Conservation (phyloP, 306 rosid genomes). For the Luffa acutangula region DNA sequence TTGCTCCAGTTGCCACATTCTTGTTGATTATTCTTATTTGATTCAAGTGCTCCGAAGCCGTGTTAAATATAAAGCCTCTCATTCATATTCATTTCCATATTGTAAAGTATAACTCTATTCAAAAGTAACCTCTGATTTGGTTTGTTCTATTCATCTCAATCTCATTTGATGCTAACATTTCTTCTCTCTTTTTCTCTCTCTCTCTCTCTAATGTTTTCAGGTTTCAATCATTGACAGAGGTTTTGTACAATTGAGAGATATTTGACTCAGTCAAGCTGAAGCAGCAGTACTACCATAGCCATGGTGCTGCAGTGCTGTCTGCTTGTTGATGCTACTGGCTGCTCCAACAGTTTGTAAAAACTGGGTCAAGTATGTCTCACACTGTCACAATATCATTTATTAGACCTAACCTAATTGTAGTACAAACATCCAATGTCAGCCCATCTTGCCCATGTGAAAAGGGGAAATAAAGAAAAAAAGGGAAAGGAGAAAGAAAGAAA, state of each 20-base stretch:
- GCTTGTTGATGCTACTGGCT: not conserved
- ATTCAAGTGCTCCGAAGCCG: conserved; percentile 31
- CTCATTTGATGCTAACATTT: not conserved
- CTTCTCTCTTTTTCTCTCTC: not conserved
- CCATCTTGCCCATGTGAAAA: conserved; percentile 9
- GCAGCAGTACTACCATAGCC: not conserved
- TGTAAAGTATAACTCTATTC: conserved; percentile 6
- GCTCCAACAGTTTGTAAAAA: conserved; percentile 4
- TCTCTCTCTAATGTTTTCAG: not conserved
- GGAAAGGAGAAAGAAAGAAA: not conserved
- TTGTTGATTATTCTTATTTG: conserved; percentile 30
- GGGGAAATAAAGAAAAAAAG: not conserved
- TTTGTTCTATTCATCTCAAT: not conserved
- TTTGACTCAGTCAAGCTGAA: conserved; percentile 7
- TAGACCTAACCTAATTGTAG: conserved; percentile 6
- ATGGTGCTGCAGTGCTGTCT: not conserved
- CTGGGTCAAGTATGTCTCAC: conserved; percentile 7
- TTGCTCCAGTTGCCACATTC: conserved; percentile 34
- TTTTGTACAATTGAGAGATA: not conserved
- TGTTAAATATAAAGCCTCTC: conserved; percentile 34
- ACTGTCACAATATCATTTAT: conserved; percentile 4
- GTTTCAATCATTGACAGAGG: conserved; percentile 1
- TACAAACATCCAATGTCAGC: conserved; percentile 4
- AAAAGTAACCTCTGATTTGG: conserved; percentile 2
- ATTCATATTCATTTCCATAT: conserved; percentile 28